Conservation (phyloP, 768 basidiomycete genomes). For the Tubosaeta sp. region DNA sequence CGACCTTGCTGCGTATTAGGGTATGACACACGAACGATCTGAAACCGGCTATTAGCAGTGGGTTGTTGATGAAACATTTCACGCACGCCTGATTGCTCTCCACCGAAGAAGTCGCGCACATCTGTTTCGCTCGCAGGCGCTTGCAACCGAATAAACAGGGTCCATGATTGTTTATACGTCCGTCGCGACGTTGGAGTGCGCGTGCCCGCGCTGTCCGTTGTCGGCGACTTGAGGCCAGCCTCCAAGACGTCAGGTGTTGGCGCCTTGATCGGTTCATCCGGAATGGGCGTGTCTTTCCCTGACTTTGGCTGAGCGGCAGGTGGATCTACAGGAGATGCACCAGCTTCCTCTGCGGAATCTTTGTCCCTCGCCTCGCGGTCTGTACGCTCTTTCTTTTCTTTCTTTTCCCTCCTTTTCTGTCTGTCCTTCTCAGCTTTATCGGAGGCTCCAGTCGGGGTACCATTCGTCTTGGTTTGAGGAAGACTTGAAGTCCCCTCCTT, state of each 20-base stretch:
- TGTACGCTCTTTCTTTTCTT: constrained; percentile 52
- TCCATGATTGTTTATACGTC: constrained; percentile 73
- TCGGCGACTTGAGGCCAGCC: constrained; percentile 48
- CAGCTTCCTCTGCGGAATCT: constrained; percentile 34
- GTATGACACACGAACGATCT: constrained; percentile 69
- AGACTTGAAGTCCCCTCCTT: constrained; percentile 34
- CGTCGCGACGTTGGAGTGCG: constrained; percentile 70
- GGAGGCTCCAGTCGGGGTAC: constrained; percentile 27
- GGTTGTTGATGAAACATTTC: background rate
- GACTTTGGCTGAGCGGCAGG: constrained; percentile 29
- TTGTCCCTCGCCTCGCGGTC: constrained; percentile 41
- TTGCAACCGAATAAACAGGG: constrained; percentile 73
- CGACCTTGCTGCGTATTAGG: constrained; percentile 48
- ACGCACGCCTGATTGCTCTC: constrained; percentile 63
- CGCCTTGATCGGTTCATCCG: constrained; percentile 22
- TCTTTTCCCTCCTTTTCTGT: constrained; percentile 58
- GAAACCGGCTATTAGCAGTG: constrained; percentile 1
- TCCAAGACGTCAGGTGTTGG: constrained; percentile 26
- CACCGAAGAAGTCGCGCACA: constrained; percentile 72
- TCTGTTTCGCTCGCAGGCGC: constrained; percentile 55
- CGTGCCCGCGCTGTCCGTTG: constrained; percentile 54
- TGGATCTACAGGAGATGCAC: constrained; percentile 22
- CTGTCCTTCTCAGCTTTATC: constrained; percentile 57
- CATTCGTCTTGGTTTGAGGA: constrained; percentile 31
- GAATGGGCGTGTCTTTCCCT: constrained; percentile 36